These are phyloP conservation scores for Ogataea haglerorum DNA, from an alignment of 805 yeast species.

Conservation along the genomic window DNA sequence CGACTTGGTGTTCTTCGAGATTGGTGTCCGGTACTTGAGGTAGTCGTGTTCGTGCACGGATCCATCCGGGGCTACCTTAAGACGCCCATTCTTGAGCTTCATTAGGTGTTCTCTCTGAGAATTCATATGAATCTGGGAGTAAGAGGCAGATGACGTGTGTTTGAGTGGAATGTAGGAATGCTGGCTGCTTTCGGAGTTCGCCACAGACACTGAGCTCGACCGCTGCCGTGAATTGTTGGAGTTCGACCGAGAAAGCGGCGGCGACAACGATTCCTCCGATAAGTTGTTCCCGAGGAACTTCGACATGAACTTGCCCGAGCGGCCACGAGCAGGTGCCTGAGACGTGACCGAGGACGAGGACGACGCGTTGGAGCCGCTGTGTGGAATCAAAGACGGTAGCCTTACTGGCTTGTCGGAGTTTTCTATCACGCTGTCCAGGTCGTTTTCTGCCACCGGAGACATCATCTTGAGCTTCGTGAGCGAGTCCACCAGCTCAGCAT, in stretches of 20 bases:
- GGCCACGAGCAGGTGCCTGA: constrained; percentile 17
- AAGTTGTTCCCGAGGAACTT: constrained; percentile 19
- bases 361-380: constrained; percentile 12
- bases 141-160: constrained; percentile 28
- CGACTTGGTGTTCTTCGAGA: constrained; percentile 26
- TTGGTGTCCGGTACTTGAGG: constrained; percentile 32
- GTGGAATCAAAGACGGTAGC: constrained; percentile 4
- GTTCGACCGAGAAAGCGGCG: constrained; percentile 22
- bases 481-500: constrained; percentile 24
- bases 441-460: constrained; percentile 34
- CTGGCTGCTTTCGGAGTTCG: constrained; percentile 16
- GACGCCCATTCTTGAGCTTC: constrained; percentile 29
- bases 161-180: constrained; percentile 17
- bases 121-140: constrained; percentile 20
- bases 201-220: constrained; percentile 23
- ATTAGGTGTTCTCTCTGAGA: constrained; percentile 25
- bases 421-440: constrained; percentile 32
- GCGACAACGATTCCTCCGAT: constrained; percentile 23
- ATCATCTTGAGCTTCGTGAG: constrained; percentile 28
- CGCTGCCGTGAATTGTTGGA: constrained; percentile 18
- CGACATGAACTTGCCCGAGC: constrained; percentile 21
- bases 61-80: constrained; percentile 31
- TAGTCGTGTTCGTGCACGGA: constrained; percentile 35
- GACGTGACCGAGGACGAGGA: constrained; percentile 13
- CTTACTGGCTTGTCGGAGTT: constrained; percentile 10